A percentile compares a stretch with the other conserved stretches of the same genome.
These are phyloP conservation scores for Cinnamomum chago DNA, from an alignment of 164 flowering plant species.

Conservation along the genomic window DNA sequence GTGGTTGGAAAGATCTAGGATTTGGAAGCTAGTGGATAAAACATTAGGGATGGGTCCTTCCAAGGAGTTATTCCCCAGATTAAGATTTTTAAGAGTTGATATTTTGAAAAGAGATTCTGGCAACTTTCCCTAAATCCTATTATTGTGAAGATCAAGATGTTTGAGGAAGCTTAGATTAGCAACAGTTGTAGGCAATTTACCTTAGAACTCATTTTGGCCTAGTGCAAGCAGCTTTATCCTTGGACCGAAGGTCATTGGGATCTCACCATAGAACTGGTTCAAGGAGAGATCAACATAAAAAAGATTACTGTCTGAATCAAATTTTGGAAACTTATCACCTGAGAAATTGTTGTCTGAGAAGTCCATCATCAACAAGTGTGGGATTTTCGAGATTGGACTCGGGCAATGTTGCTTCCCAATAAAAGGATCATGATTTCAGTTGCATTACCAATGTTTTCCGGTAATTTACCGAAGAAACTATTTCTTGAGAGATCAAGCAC, in stretches of 20 bases:
- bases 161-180: conserved; percentile 31
- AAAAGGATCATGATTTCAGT: conserved; percentile 23
- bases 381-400: conserved; percentile 29
- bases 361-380: conserved; percentile 30
- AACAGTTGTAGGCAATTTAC: conserved; percentile 32
- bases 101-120: conserved; percentile 32
- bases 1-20: conserved; percentile 45
- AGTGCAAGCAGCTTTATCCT: conserved; percentile 31
- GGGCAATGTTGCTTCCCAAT: conserved; percentile 40
- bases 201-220: conserved; percentile 38
- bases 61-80: conserved; percentile 35
- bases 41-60: conserved; percentile 29
- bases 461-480: conserved; percentile 44
- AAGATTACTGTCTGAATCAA: conserved; percentile 17
- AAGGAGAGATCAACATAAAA: conserved; percentile 38
- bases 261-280: conserved; percentile 36
- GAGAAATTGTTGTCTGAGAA: conserved; percentile 41
- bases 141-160: conserved; percentile 47
- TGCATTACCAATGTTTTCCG: conserved; percentile 41
- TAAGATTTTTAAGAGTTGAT: conserved; percentile 36
- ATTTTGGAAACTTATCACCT: conserved; percentile 31
- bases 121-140: conserved; percentile 33
- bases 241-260: conserved; percentile 33
- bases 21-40: conserved; percentile 29
- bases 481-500: conserved; percentile 42